phyloP scores from a whole-genome alignment of 2,329 filamentous ascomycete species.

The Ceratocystis harringtonii region DNA sequence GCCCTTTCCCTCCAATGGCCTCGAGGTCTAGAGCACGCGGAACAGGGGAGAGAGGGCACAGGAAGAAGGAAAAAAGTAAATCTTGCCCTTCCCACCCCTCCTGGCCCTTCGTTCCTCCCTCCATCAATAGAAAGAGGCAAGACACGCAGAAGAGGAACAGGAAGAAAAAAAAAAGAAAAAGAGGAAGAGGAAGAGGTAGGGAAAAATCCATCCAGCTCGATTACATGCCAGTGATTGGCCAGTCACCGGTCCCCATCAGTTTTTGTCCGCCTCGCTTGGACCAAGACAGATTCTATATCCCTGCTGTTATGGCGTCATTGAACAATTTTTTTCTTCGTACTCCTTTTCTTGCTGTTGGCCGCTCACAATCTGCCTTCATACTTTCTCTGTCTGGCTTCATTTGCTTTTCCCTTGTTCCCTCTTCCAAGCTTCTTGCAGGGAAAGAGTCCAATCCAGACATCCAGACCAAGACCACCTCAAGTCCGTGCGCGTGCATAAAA shows the following conservation, averaged over 20 bases:
- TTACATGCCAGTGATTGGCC: background rate
- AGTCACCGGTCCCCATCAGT: background rate
- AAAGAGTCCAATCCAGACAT: background rate
- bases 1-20: too few species aligned
- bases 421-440: background rate
- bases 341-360: background rate
- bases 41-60: too few species aligned
- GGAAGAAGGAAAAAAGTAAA: too few species aligned
- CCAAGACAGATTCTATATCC: background rate
- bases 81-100: too few species aligned
- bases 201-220: background rate
- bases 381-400: background rate
- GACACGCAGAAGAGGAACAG: too few species aligned
- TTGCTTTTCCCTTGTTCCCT: background rate
- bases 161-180: background rate
- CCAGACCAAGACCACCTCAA: background rate
- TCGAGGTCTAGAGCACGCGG: too few species aligned
- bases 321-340: background rate
- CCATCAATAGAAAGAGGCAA: too few species aligned
- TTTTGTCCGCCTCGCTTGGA: background rate
- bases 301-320: slow-evolving; percentile 9
- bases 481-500: slow-evolving; percentile 1
- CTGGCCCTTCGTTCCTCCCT: too few species aligned
- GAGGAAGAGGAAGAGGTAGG: background rate
- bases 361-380: background rate